Percentiles rank a stretch among this genome's conserved stretches.
Evolutionary conservation across 306 rosid genomes (phyloP).

Genomic region (Sphenostylis stenocarpa): DNA sequence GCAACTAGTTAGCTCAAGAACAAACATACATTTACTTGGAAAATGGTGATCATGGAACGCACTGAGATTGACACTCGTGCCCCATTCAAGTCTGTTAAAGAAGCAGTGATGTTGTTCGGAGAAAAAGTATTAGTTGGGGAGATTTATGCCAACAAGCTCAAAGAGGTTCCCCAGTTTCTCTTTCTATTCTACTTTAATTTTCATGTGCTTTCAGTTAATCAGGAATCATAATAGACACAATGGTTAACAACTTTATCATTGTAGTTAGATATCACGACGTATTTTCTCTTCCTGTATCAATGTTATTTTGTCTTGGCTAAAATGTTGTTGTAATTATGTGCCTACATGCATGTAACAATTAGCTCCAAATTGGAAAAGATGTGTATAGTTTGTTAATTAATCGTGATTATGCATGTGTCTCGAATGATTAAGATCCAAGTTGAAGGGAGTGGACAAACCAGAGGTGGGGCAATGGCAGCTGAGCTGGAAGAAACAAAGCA

Average conservation of each 20-base stretch:
- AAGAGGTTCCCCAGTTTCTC: slow-evolving; percentile 50
- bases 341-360: not conserved
- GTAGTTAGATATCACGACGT: not conserved
- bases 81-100: slow-evolving; percentile 86
- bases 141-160: slow-evolving; percentile 76
- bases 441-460: slow-evolving; percentile 39
- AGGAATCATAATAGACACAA: not conserved
- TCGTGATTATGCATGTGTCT: not conserved
- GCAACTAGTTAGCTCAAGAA: slow-evolving; percentile 17
- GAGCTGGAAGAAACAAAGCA: slow-evolving; percentile 69
- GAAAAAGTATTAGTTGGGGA: slow-evolving; percentile 80
- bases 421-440: slow-evolving; percentile 48
- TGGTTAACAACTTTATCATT: not conserved
- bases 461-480: slow-evolving; percentile 40
- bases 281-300: not conserved
- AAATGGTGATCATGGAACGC: slow-evolving; percentile 45
- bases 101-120: slow-evolving; percentile 85
- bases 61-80: slow-evolving; percentile 83
- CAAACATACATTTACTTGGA: slow-evolving; percentile 40
- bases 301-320: not conserved
- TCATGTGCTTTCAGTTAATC: not conserved
- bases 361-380: not conserved
- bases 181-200: not conserved
- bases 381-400: not conserved
- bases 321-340: not conserved